These are phyloP conservation scores for Acacia confusa DNA, from an alignment of 306 rosid species.

Conservation along the genomic window DNA sequence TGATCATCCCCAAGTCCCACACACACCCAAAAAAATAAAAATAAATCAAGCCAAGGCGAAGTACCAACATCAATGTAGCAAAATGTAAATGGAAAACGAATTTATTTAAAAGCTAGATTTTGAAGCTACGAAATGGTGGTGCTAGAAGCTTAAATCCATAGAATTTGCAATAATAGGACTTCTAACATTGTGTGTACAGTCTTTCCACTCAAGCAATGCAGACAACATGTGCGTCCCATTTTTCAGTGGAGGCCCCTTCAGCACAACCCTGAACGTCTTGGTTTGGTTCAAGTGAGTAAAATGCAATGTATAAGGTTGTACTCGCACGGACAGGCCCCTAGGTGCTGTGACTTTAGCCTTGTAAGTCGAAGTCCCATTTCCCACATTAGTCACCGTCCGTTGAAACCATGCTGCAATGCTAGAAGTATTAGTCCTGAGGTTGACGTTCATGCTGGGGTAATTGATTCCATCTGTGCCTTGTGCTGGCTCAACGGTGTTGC, in stretches of 20 bases:
- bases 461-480: constrained; percentile 73
- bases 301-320: constrained; percentile 50
- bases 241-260: constrained; percentile 48
- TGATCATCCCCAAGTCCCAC: too few relatives aligned
- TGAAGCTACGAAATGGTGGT: neutral
- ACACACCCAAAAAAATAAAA: too few relatives aligned
- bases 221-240: neutral
- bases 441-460: constrained; percentile 74
- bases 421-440: constrained; percentile 20
- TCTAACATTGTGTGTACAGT: constrained; percentile 55
- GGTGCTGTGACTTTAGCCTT: constrained; percentile 57
- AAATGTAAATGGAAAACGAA: neutral
- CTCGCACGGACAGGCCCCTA: constrained; percentile 48
- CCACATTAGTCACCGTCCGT: constrained; percentile 68
- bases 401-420: constrained; percentile 52
- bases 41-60: too few relatives aligned
- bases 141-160: neutral
- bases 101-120: neutral
- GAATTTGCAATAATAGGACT: constrained; percentile 51
- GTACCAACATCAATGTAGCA: neutral
- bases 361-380: constrained; percentile 51
- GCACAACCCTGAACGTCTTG: constrained; percentile 53
- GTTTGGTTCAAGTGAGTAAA: constrained; percentile 41
- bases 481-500: constrained; percentile 38
- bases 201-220: constrained; percentile 68